These are phyloP conservation scores for Heterococcus sp. DNA, from an alignment of 108 stramenopile genomes.

Conservation along the genomic window DNA sequence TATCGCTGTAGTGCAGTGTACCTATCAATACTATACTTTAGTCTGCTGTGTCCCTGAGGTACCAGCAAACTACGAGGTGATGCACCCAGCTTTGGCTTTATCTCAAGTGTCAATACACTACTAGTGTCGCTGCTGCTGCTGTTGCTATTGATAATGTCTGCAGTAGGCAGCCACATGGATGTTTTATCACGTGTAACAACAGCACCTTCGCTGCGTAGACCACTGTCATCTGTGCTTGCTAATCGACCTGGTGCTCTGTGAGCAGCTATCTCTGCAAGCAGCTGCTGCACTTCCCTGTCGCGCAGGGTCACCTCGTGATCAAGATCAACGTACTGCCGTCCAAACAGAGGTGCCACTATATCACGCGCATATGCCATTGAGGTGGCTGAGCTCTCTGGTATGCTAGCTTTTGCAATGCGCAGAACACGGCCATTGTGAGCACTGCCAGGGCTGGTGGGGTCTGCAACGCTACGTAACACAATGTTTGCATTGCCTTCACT, in stretches of 20 bases:
- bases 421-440: neutral
- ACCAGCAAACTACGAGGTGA: neutral
- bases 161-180: neutral
- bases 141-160: neutral
- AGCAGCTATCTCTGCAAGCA: neutral
- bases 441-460: neutral
- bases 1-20: neutral
- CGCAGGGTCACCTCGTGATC: neutral
- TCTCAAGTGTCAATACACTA: neutral
- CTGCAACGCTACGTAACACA: neutral
- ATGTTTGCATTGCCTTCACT: neutral
- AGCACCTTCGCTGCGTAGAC: neutral
- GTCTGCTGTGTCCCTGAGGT: neutral
- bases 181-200: neutral
- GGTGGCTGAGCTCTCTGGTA: no score
- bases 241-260: neutral
- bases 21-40: neutral
- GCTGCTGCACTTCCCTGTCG: neutral
- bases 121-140: neutral
- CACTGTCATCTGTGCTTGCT: neutral
- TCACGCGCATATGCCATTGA: neutral
- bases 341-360: neutral
- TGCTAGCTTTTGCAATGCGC: neutral
- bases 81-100: neutral
- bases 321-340: neutral